These are phyloP conservation scores for Neopestalotiopsis rosae DNA, from an alignment of 2,329 filamentous ascomycete species.

Conservation along the genomic window DNA sequence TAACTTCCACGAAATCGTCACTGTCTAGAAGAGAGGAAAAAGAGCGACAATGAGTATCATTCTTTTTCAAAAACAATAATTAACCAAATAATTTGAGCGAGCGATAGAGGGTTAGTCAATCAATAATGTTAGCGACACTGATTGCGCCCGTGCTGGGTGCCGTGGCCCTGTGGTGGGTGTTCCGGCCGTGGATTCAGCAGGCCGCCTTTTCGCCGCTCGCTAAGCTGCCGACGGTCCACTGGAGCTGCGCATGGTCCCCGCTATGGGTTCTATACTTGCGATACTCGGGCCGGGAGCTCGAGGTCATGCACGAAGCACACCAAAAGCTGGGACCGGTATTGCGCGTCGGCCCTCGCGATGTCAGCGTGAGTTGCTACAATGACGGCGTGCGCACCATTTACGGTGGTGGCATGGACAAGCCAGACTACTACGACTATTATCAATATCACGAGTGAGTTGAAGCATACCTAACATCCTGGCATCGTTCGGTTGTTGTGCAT, in stretches of 20 bases:
- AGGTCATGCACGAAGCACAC: constrained; percentile 10
- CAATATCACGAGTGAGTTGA: constrained; percentile 17
- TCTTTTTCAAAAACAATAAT: not conserved
- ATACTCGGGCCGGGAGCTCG: constrained; percentile 14
- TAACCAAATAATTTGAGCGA: not conserved
- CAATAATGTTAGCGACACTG: not conserved
- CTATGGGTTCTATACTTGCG: constrained; percentile 17
- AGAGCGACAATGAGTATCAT: not conserved
- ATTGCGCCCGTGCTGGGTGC: not conserved
- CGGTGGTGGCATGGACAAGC: constrained; percentile 18
- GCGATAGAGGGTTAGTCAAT: not conserved
- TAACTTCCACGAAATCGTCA: not conserved
- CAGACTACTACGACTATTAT: constrained; percentile 14
- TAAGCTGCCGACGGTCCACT: constrained; percentile 17
- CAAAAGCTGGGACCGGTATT: constrained; percentile 17
- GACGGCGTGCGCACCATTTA: constrained; percentile 20
- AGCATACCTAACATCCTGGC: not conserved
- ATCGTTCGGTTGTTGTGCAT: not conserved
- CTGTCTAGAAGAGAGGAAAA: not conserved
- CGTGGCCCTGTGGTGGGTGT: not conserved
- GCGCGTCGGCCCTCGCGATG: constrained; percentile 14
- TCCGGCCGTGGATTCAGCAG: not conserved
- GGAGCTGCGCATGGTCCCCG: constrained; percentile 11
- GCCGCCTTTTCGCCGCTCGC: constrained; percentile 1
- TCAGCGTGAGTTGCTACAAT: constrained; percentile 20